Evolutionary conservation across 495 filamentous ascomycete species (phyloP).

Genomic region (Glonium stellatum): DNA sequence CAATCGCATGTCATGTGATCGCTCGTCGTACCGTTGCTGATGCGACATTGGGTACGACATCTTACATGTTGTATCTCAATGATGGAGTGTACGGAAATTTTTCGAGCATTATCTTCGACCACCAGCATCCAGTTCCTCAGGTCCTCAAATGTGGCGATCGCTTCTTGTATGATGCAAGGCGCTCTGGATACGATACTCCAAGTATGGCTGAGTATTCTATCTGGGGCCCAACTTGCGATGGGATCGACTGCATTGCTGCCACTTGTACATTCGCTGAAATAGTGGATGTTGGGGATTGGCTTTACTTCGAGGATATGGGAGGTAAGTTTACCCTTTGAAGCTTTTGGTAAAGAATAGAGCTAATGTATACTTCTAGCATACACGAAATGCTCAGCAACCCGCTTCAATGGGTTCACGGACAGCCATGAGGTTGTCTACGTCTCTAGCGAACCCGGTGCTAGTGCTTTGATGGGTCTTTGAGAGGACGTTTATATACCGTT

Average conservation of each 20-base stretch:
- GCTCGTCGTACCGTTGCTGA: constrained; percentile 81
- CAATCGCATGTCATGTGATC: constrained; percentile 87
- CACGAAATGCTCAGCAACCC: constrained; percentile 91
- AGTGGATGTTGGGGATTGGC: constrained; percentile 88
- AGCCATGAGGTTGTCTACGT: constrained; percentile 89
- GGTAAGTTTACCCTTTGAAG: constrained; percentile 22
- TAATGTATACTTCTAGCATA: constrained; percentile 52
- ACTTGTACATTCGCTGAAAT: constrained; percentile 64
- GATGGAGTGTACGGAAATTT: constrained; percentile 98
- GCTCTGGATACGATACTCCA: constrained; percentile 26
- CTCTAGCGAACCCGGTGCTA: constrained; percentile 82
- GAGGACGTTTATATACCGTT: not conserved
- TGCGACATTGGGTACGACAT: constrained; percentile 47
- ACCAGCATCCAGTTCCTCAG: constrained; percentile 82
- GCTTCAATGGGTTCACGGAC: constrained; percentile 97
- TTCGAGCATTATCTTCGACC: constrained; percentile 97
- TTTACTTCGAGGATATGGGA: constrained; percentile 98
- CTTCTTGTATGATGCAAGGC: constrained; percentile 35
- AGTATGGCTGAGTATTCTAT: constrained; percentile 66
- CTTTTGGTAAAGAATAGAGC: not conserved
- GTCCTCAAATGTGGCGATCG: constrained; percentile 58
- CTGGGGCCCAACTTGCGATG: constrained; percentile 97
- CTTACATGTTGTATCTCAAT: constrained; percentile 95
- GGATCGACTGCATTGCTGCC: constrained; percentile 84
- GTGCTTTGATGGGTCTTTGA: constrained; percentile 55